Conservation (phyloP, 2,329 filamentous ascomycete genomes). For the Cadophora luteo-olivacea region DNA sequence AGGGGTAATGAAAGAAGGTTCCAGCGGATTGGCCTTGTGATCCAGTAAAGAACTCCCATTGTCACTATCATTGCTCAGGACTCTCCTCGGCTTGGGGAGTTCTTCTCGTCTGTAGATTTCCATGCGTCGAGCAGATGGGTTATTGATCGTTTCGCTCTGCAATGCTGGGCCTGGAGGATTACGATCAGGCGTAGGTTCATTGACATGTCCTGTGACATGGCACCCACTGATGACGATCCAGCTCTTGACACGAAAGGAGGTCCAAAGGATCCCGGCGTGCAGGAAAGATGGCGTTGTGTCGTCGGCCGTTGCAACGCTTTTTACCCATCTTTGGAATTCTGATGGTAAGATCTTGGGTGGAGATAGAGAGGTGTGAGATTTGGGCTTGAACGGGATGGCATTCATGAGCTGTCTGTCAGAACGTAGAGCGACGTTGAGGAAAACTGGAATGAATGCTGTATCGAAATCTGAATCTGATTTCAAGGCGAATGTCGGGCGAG, state of each 20-base stretch:
- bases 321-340: slow-evolving; percentile 72
- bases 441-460: slow-evolving; percentile 64
- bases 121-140: slow-evolving; percentile 15
- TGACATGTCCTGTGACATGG: slow-evolving; percentile 16
- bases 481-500: slow-evolving; percentile 76
- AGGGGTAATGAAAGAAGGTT: slow-evolving; percentile 29
- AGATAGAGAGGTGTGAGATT: slow-evolving; percentile 36
- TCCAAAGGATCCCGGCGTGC: slow-evolving; percentile 72
- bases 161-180: neutral
- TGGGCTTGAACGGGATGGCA: slow-evolving; percentile 22
- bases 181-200: neutral
- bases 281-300: slow-evolving; percentile 55
- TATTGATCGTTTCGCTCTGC: slow-evolving; percentile 8
- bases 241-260: slow-evolving; percentile 68
- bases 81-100: slow-evolving; percentile 14
- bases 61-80: slow-evolving; percentile 20
- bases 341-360: slow-evolving; percentile 52
- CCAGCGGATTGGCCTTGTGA: neutral
- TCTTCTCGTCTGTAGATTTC: slow-evolving; percentile 18
- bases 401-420: slow-evolving; percentile 41
- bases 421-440: slow-evolving; percentile 70
- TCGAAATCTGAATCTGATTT: slow-evolving; percentile 59
- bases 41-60: slow-evolving; percentile 17
- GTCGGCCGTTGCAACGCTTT: slow-evolving; percentile 46
- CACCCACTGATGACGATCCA: slow-evolving; percentile 70